Evolutionary conservation across 257 asterid species (phyloP).

Genomic region (Penstemon eatonii): DNA sequence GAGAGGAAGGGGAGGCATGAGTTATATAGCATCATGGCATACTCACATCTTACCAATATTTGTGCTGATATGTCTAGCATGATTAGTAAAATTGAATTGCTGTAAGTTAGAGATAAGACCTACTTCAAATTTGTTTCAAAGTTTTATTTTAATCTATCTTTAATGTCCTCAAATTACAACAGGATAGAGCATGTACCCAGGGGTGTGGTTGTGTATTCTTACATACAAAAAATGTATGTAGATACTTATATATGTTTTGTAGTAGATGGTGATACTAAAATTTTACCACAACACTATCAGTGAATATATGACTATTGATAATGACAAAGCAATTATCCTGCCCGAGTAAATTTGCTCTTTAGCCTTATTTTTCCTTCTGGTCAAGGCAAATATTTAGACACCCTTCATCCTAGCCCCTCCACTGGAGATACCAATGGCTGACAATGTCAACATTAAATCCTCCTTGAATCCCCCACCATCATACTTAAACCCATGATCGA

Average conservation of each 20-base stretch:
- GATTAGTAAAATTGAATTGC: not conserved
- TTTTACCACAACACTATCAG: too few species aligned
- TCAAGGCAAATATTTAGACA: too few species aligned
- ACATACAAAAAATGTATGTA: not conserved
- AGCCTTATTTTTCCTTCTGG: too few species aligned
- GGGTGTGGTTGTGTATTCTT: not conserved
- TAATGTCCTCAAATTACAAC: not conserved
- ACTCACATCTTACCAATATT: constrained; percentile 12
- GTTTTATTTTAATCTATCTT: not conserved
- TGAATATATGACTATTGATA: too few species aligned
- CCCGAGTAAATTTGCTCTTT: too few species aligned
- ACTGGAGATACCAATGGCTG: too few species aligned
- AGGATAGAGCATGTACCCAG: not conserved
- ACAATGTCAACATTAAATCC: too few species aligned
- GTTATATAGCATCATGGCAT: constrained; percentile 12
- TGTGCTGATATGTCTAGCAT: not conserved
- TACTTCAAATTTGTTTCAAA: not conserved
- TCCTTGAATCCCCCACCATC: too few species aligned
- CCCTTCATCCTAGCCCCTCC: too few species aligned
- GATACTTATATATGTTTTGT: not conserved
- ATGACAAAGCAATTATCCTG: too few species aligned
- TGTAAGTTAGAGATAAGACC: not conserved
- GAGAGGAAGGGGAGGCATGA: not conserved
- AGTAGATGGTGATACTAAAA: not conserved
- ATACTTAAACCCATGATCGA: too few species aligned